These are phyloP conservation scores for Afroboletus lepidellus DNA, from an alignment of 1,284 basidiomycete genomes.

Conservation along the genomic window DNA sequence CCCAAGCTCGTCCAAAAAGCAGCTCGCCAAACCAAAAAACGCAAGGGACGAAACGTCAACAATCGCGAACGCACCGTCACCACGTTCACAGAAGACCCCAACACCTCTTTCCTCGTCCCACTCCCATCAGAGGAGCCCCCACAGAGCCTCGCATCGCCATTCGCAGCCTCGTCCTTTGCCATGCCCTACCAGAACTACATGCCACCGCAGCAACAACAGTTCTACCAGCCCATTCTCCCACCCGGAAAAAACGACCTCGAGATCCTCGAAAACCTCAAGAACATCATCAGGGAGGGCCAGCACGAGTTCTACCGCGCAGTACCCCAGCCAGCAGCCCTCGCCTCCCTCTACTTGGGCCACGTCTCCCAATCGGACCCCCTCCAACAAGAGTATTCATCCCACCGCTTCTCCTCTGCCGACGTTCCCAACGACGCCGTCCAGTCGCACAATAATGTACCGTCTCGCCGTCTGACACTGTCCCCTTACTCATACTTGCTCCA, in stretches of 20 bases:
- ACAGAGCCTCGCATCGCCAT: conserved; percentile 34
- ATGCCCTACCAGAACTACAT: conserved; percentile 33
- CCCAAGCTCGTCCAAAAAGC: conserved; percentile 33
- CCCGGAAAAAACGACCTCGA: conserved; percentile 63
- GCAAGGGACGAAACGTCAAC: conserved; percentile 50
- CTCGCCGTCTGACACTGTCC: neutral
- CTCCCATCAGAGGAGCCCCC: conserved; percentile 47
- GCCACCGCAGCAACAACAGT: conserved; percentile 27
- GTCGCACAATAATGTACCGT: conserved; percentile 30
- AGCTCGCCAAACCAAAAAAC: conserved; percentile 46
- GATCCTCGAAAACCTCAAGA: conserved; percentile 68
- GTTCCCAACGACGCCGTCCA: conserved; percentile 7
- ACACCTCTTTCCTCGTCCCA: conserved; percentile 46
- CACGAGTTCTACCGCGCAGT: conserved; percentile 65
- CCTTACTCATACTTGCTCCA: conserved; percentile 12
- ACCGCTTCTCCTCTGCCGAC: neutral
- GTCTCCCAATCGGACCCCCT: conserved; percentile 38
- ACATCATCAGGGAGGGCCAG: conserved; percentile 65
- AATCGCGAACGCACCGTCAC: conserved; percentile 64
- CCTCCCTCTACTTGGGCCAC: conserved; percentile 58
- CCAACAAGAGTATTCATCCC: conserved; percentile 18
- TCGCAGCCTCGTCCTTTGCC: conserved; percentile 29
- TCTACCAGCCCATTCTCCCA: conserved; percentile 32
- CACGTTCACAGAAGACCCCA: conserved; percentile 56
- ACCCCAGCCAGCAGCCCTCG: conserved; percentile 62